These are phyloP conservation scores for Epichloe glyceriae DNA, from an alignment of 2,329 filamentous ascomycete species.

Conservation along the genomic window DNA sequence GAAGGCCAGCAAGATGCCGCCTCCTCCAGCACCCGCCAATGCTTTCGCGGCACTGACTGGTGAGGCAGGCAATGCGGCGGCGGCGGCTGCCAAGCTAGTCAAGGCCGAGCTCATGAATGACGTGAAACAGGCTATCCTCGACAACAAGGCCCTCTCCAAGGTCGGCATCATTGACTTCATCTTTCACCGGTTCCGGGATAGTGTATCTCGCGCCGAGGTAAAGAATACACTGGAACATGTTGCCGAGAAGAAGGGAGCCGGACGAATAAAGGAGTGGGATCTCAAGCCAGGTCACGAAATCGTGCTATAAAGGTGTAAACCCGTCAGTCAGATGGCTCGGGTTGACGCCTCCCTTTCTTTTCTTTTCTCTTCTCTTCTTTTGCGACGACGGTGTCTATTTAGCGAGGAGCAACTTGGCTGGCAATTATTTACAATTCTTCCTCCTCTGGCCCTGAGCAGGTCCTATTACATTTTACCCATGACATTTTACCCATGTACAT, in stretches of 20 bases:
- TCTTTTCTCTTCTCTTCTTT: background rate
- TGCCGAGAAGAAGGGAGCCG: constrained; percentile 26
- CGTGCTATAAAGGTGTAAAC: constrained; percentile 9
- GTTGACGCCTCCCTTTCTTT: background rate
- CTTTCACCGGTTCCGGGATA: constrained; percentile 24
- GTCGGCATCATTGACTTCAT: constrained; percentile 28
- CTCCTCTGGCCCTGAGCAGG: background rate
- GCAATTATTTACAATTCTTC: background rate
- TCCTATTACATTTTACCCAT: background rate
- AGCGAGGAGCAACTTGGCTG: constrained; percentile 6
- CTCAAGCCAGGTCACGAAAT: constrained; percentile 27
- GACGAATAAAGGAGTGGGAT: constrained; percentile 25
- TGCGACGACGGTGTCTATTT: background rate
- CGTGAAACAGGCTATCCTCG: constrained; percentile 28
- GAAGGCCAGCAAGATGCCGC: constrained; percentile 17
- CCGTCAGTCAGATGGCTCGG: background rate
- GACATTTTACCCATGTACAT: background rate
- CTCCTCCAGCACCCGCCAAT: constrained; percentile 20
- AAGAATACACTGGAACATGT: constrained; percentile 29
- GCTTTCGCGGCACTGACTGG: constrained; percentile 24
- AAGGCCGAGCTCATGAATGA: constrained; percentile 27
- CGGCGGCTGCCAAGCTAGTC: constrained; percentile 18
- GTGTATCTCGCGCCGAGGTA: constrained; percentile 25
- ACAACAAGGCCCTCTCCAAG: constrained; percentile 27
- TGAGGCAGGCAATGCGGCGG: constrained; percentile 2